These are phyloP conservation scores for Chaetothyriales sp. DNA, from an alignment of 2,329 filamentous ascomycete genomes.

Conservation along the genomic window DNA sequence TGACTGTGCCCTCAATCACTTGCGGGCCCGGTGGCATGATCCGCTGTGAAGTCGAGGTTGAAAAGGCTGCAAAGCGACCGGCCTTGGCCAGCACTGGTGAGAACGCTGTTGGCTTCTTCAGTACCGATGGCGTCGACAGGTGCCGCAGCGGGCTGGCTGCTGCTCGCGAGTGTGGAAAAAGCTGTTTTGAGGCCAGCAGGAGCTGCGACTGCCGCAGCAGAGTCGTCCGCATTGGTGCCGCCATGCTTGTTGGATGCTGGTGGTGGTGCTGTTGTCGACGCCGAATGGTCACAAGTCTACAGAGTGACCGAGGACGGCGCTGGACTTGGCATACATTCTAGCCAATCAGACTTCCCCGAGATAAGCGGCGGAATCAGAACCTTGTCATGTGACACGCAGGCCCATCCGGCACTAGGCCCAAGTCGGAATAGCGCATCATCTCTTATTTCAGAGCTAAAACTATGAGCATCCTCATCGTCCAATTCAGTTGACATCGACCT, in stretches of 20 bases:
- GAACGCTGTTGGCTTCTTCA: conserved; percentile 3
- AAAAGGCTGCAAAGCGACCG: conserved; percentile 58
- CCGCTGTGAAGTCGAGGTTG: conserved; percentile 59
- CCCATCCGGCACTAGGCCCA: too few species aligned
- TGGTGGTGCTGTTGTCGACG: background rate
- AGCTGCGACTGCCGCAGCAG: conserved; percentile 12
- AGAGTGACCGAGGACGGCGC: background rate
- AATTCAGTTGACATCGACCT: too few species aligned
- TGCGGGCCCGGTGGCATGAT: conserved; percentile 76
- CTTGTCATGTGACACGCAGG: background rate
- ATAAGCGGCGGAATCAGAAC: background rate
- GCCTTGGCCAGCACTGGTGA: conserved; percentile 5
- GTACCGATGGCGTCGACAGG: conserved; percentile 9
- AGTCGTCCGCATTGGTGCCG: conserved; percentile 9
- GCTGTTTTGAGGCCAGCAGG: conserved; percentile 6
- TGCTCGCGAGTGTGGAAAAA: conserved; percentile 10
- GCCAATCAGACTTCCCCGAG: background rate
- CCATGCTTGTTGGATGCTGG: conserved; percentile 5
- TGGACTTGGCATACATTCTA: background rate
- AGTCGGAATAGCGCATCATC: too few species aligned
- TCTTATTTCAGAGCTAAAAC: too few species aligned
- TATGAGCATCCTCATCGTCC: too few species aligned
- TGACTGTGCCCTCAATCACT: conserved; percentile 61
- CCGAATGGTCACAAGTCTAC: background rate
- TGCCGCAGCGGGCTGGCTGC: conserved; percentile 5